Percentiles rank a stretch among this genome's conserved stretches.
Evolutionary conservation across 129 eudicot species (phyloP).

Genomic region (carrot (Daucus carota)): DH1_v3.0 NC_030381.2:46634501-46635000

Average conservation of each 20-base stretch:
- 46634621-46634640: slow-evolving; percentile 9
- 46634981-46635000: neutral
- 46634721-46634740: neutral
- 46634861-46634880: neutral
- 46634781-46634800: neutral
- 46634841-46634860: neutral
- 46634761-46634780: neutral
- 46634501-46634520: slow-evolving; percentile 96
- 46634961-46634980: neutral
- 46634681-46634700: neutral
- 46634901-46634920: neutral
- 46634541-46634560: slow-evolving; percentile 99
- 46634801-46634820: neutral
- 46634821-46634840: neutral
- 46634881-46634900: neutral
- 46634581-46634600: slow-evolving; percentile 96
- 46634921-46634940: neutral
- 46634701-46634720: neutral
- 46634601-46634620: slow-evolving; percentile 95
- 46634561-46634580: slow-evolving; percentile 91
- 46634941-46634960: neutral
- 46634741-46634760: neutral
- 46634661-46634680: neutral
- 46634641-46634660: neutral
- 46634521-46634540: slow-evolving; percentile 98